These are phyloP conservation scores for Kockovaella imperatae DNA, from an alignment of 768 basidiomycete species.

Conservation along the genomic window DNA sequence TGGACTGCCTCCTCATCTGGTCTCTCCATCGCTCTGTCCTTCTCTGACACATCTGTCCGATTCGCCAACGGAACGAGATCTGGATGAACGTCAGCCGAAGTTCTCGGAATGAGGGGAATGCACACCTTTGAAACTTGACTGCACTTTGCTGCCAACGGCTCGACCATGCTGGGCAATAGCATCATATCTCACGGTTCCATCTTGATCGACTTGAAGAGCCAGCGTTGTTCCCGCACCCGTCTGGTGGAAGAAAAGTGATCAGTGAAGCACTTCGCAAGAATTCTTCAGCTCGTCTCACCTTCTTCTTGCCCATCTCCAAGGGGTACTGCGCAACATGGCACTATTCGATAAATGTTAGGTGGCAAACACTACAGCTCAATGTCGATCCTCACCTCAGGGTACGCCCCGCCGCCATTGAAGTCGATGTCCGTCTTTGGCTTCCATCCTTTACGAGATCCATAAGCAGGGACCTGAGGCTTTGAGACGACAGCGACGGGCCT, in stretches of 20 bases:
- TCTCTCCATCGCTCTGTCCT: conserved; percentile 69
- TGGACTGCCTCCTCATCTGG: conserved; percentile 90
- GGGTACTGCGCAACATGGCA: conserved; percentile 98
- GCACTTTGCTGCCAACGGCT: conserved; percentile 71
- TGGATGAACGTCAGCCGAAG: conserved; percentile 6
- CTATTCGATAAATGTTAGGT: conserved; percentile 53
- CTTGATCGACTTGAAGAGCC: conserved; percentile 90
- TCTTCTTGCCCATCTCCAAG: conserved; percentile 88
- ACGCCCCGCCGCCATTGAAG: conserved; percentile 54
- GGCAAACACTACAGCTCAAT: not conserved
- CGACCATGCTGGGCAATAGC: conserved; percentile 95
- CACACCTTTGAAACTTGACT: conserved; percentile 79
- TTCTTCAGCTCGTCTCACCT: conserved; percentile 51
- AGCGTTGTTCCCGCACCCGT: conserved; percentile 87
- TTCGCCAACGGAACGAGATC: conserved; percentile 88
- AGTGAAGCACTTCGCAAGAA: not conserved
- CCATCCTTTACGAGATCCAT: conserved; percentile 81
- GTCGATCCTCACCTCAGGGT: conserved; percentile 38
- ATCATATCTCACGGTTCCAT: conserved; percentile 94
- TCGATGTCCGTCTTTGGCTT: conserved; percentile 72
- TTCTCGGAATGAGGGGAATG: not conserved
- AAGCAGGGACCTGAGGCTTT: conserved; percentile 62
- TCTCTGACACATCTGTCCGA: conserved; percentile 76
- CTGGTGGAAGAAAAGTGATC: conserved; percentile 45
- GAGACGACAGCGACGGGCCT: conserved; percentile 47